phyloP scores from a whole-genome alignment of 1,139 yeast genomes.

The Debaryomyces fabryi region DNA sequence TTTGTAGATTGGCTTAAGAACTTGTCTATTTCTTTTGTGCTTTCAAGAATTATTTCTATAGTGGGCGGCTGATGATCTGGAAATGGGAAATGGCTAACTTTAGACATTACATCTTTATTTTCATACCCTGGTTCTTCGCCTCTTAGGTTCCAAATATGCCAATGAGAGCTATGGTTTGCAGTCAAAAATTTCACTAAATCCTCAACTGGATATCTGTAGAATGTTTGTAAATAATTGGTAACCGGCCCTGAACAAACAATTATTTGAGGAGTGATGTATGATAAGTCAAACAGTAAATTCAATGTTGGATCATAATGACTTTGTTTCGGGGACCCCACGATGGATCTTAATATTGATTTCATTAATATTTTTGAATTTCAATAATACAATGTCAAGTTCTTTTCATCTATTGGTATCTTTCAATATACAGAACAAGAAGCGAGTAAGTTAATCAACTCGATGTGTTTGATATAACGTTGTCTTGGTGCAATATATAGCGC shows the following conservation, averaged over 20 bases:
- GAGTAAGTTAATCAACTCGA: background rate
- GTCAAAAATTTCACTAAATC: conserved; percentile 57
- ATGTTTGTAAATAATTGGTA: conserved; percentile 38
- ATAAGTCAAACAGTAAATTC: conserved; percentile 53
- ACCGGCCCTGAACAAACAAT: conserved; percentile 80
- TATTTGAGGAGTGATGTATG: conserved; percentile 62
- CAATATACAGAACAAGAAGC: background rate
- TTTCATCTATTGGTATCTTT: background rate
- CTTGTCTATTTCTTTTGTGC: conserved; percentile 48
- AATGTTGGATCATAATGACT: conserved; percentile 19
- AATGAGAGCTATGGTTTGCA: conserved; percentile 45
- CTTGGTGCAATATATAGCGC: background rate
- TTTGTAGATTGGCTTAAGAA: conserved; percentile 34
- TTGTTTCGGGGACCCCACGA: conserved; percentile 33
- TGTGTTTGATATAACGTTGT: background rate
- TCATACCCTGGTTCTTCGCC: conserved; percentile 59
- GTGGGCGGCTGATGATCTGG: conserved; percentile 84
- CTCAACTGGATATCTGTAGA: conserved; percentile 57
- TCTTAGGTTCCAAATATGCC: conserved; percentile 78
- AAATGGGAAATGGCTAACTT: conserved; percentile 52
- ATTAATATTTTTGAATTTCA: conserved; percentile 6
- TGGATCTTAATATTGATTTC: conserved; percentile 20
- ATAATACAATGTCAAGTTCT: background rate
- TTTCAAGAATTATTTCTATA: conserved; percentile 46
- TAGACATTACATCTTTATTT: conserved; percentile 35